These are phyloP conservation scores for Moesziomyces parantarcticus DNA, from an alignment of 1,284 basidiomycete species.

Conservation along the genomic window DNA sequence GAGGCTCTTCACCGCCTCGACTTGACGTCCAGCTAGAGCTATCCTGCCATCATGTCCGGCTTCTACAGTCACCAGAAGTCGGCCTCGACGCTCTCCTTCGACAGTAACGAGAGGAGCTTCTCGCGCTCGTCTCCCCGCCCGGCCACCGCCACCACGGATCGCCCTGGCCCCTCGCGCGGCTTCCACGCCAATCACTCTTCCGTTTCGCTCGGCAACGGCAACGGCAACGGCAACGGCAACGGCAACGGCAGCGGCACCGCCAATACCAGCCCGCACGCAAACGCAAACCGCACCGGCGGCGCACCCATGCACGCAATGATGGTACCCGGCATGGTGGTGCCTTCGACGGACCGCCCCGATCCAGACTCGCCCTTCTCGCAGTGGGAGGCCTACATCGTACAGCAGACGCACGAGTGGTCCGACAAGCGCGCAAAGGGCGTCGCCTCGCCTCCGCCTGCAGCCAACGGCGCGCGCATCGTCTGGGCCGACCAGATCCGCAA, in stretches of 20 bases:
- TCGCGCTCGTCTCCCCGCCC: conserved; percentile 9
- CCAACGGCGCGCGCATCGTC: conserved; percentile 18
- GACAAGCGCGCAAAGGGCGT: conserved; percentile 19
- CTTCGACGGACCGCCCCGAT: conserved; percentile 19
- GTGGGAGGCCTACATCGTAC: conserved; percentile 46
- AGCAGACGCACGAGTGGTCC: conserved; percentile 28
- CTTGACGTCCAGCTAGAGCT: not conserved
- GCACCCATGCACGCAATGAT: conserved; percentile 43
- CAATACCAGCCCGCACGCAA: no score
- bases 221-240: no score
- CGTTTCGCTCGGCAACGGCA: conserved; percentile 10
- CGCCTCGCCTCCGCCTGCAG: conserved; percentile 6
- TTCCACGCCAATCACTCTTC: conserved; percentile 16
- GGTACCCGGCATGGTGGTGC: conserved; percentile 28
- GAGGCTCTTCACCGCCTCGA: not conserved
- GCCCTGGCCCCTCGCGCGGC: conserved; percentile 1
- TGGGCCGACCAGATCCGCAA: conserved; percentile 45
- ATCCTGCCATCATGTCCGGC: conserved; percentile 16
- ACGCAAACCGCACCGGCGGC: conserved; percentile 1
- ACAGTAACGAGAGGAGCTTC: conserved; percentile 7
- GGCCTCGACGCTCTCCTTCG: conserved; percentile 11
- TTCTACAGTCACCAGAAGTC: conserved; percentile 17
- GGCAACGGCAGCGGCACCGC: conserved; percentile 9
- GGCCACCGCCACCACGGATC: not conserved
- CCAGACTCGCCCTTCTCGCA: conserved; percentile 33